Evolutionary conservation across 495 filamentous ascomycete genomes (phyloP).

Genomic region (Xylaria scruposa): DNA sequence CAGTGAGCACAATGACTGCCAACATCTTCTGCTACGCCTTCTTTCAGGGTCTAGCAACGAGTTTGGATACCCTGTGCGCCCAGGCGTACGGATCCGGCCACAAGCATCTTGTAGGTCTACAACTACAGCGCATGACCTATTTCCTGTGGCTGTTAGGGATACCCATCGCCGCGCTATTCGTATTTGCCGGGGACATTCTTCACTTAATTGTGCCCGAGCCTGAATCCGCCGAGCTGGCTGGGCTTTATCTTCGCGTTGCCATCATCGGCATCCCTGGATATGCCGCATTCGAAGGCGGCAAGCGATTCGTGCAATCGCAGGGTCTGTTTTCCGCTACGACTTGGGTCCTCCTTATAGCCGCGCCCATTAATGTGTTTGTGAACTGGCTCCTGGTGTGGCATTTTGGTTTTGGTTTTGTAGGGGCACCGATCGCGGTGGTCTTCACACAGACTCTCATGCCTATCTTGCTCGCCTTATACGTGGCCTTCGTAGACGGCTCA

Average conservation of each 20-base stretch:
- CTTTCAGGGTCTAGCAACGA: conserved; percentile 73
- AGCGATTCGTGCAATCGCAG: conserved; percentile 76
- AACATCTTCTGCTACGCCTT: conserved; percentile 75
- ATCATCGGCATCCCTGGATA: conserved; percentile 72
- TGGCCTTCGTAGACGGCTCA: conserved; percentile 74
- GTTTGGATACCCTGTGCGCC: conserved; percentile 74
- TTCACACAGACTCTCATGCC: conserved; percentile 86
- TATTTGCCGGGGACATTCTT: conserved; percentile 62
- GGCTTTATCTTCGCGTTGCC: conserved; percentile 69
- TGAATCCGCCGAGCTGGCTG: conserved; percentile 67
- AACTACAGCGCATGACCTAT: conserved; percentile 72
- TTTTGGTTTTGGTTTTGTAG: conserved; percentile 78
- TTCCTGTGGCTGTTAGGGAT: conserved; percentile 68
- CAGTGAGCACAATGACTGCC: conserved; percentile 72
- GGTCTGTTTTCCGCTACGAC: conserved; percentile 72
- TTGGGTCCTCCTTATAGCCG: conserved; percentile 68
- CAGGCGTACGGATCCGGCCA: conserved; percentile 77
- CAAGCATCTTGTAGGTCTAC: conserved; percentile 71
- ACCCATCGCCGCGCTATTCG: conserved; percentile 68
- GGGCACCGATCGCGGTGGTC: conserved; percentile 83
- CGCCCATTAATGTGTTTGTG: conserved; percentile 69
- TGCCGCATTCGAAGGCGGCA: conserved; percentile 71
- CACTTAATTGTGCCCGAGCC: conserved; percentile 64
- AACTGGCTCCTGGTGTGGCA: conserved; percentile 76
- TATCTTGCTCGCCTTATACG: conserved; percentile 73